Evolutionary conservation across 805 yeast genomes (phyloP), one percentile per base, ranked within the genome.

Genomic region (Candida taoyuanica): DNA sequence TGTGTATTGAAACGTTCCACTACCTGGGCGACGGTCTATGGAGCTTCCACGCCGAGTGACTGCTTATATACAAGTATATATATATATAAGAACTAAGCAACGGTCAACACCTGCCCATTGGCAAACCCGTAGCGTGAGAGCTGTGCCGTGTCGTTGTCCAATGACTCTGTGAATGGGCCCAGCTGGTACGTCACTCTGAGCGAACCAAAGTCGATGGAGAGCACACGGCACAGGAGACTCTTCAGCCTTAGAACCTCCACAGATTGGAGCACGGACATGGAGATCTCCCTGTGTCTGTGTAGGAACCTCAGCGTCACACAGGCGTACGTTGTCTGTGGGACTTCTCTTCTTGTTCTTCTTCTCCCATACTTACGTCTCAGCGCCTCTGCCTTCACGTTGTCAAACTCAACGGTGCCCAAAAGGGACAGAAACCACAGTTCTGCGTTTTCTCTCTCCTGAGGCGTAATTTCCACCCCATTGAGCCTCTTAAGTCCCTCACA

Each of bases 1-100:
- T 85, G 44, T 97, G 96, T 55, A 77, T 91, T 40, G 96, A 88
- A 55, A 66, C 88, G 55, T 64, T 83, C 43, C 89, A 85, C 52
- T 80, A 84, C 58, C 66, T 89, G 50, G 96, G 96, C 32, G 98
- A 89, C 63, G 95, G 96, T 5, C 68, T 89, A 50, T 85, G 93
- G 93, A 67, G 68, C 46, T 74, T 79, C 52, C 62, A 66, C 29
- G 70, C 73, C 33, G 79, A 73, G 35, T 70, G 54, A 48, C 26
- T 25, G 24, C 13, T 17, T 11, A 11, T 35, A 17, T 17, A 13
- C 25, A 9, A 29, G 9, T 28, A 20, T 6, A 20, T 21, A 8
- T 21, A 7, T 11, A 21, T 11, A 8, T 21, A 8, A 21, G 11
- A 21, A 13, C 18, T 25, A 16, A 30, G 40, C 40, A 3, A 48